Evolutionary conservation across 2,329 filamentous ascomycete genomes (phyloP).

Genomic region (Talaromyces sp.): DNA sequence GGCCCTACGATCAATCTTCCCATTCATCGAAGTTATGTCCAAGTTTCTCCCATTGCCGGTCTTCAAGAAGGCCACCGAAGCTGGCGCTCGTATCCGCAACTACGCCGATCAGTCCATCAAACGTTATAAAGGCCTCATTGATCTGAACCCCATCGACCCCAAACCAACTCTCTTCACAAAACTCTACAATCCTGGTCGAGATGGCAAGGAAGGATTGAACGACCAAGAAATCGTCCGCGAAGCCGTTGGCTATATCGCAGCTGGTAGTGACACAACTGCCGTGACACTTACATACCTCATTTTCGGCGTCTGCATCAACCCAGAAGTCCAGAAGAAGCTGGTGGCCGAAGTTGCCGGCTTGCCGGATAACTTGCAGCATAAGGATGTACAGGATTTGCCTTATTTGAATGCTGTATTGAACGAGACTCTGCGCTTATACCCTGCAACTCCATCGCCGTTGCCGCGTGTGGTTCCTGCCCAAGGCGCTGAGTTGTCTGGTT

Average conservation of each 20-base stretch:
- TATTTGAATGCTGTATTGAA: conserved; percentile 55
- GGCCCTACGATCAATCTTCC: conserved; percentile 23
- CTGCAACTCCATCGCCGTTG: conserved; percentile 55
- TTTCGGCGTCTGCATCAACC: conserved; percentile 32
- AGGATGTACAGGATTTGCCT: conserved; percentile 51
- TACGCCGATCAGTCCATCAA: conserved; percentile 28
- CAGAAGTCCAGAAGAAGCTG: conserved; percentile 45
- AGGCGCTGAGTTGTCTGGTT: conserved; percentile 40
- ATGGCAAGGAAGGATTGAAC: conserved; percentile 22
- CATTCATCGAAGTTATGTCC: conserved; percentile 23
- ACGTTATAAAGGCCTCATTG: conserved; percentile 25
- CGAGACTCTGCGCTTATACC: conserved; percentile 58
- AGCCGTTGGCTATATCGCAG: conserved; percentile 47
- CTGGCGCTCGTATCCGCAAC: conserved; percentile 23
- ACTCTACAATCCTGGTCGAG: conserved; percentile 29
- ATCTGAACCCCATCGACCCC: conserved; percentile 21
- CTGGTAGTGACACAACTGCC: conserved; percentile 54
- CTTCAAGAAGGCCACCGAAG: conserved; percentile 22
- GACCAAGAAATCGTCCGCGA: conserved; percentile 39
- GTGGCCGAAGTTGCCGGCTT: conserved; percentile 44
- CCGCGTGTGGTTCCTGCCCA: conserved; percentile 50
- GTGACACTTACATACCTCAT: conserved; percentile 49
- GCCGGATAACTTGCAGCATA: conserved; percentile 32
- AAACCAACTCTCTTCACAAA: conserved; percentile 39
- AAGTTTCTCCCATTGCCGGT: conserved; percentile 25